Evolutionary conservation across 177 flowering plant genomes (phyloP), one percentile per base, ranked within the genome.

Genomic region (Vitis hybrid): DNA sequence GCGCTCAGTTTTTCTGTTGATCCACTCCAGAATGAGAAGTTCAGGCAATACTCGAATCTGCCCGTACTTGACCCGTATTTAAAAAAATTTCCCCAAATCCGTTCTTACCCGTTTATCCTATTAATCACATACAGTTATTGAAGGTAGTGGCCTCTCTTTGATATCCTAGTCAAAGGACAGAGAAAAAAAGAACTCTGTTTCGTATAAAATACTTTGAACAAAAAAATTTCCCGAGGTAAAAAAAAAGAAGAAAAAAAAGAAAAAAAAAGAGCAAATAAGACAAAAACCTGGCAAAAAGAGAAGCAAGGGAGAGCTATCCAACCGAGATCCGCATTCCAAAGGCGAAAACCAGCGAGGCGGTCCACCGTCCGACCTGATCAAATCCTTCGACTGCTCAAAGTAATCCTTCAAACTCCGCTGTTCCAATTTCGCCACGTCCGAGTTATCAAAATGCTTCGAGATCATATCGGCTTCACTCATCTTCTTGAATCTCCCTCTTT

Each of bases 311-410:
- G 89, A 75, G 50, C 76, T 50, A 1, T 69, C 20, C 61, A 68
- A 45, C 16, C 75, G 81, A 57, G 75, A 19, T 13, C 82, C 82
- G 55, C 85, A 79, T 66, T 87, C 92, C 70, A 89, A 19, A 0
- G 91, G 94, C 14, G 89, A 83, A 70, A 91, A 91, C 97, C 97
- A 91, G 15, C 94, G 82, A 10, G 97, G 91, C 31, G 91, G 91
- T 19, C 92, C 94, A 26, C 84, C 88, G 72, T 84, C 88, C 5
- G 84, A 60, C 73, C 61, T 75, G 62, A 77, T 70, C 61, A 87
- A 45, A 19, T 82, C 85, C 67, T 57, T 82, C 10, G 80, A 57
- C 45, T 62, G 69, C 10, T 80, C 85, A 9, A 86, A 68, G 63
- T 71, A 88, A 66, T 88, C 89, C 68, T 69, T 79, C 69, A 83